Evolutionary conservation across 208 protist species (phyloP), one percentile per base, ranked within the genome.

Genomic region (Leptomonas pyrrhocoris): DNA sequence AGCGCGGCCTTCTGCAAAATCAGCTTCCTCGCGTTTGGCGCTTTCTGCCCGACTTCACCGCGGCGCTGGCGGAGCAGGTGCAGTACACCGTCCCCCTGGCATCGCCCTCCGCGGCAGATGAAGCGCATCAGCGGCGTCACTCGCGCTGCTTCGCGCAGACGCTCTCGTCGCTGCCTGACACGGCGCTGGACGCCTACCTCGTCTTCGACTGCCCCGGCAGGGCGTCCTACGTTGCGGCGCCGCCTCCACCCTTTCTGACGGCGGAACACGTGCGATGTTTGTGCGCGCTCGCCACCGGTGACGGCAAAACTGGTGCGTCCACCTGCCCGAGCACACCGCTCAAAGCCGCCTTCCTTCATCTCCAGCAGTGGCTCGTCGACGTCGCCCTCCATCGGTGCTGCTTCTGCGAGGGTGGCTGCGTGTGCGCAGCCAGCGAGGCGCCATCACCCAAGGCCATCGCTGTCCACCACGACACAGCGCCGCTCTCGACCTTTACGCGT

Each of bases 11-110:
- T 18, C 57, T 84, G 7, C 68, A 81, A 18, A 49, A 68, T n/a
- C 85, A 91, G 60, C 76, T 94, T 30, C 72, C 51, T 5, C 60
- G 66, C 0, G 30, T 91, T 28, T 91, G 80, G 82, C 74, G 61
- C 42, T 84, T 76, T 50, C 48, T 79, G 4, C 69, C 79, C 2
- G 73, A 80, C 38, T 18, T 13, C 53, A 50, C 65, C 6, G 16
- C 28, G 18, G 45, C 42, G 19, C 51, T 84, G 21, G 68, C 74
- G 0, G 68, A 19, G 34, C 46, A 34, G 56, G 68, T 66, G 25
- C 8, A 38, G 5, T 76, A 60, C 50, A 46, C 43, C 34, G n/a
- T 60, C 2, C 42, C 55, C 34, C 1, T 12, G 3, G 34, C 34
- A 3, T 38, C 34, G 2, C 2, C 38, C 21, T 2, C 51, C 31